Conservation (phyloP, 1,284 basidiomycete genomes). For the Flammula alnicola region DNA sequence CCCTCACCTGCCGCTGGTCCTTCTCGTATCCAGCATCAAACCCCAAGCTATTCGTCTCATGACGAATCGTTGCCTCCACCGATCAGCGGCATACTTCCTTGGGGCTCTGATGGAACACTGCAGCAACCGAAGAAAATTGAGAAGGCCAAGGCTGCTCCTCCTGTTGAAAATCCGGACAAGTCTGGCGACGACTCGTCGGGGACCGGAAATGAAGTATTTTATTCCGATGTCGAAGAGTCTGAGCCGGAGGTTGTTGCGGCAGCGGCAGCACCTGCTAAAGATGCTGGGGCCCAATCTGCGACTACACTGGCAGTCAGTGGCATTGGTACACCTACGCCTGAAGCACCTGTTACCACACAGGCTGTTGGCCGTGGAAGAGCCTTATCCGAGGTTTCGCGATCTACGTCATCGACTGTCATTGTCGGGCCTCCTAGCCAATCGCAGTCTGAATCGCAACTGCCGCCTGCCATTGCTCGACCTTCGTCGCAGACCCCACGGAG, state of each 20-base stretch:
- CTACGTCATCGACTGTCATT: constrained; percentile 18
- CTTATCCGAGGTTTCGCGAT: constrained; percentile 22
- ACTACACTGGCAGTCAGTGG: too few species aligned
- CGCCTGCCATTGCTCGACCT: not conserved
- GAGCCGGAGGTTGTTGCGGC: constrained; percentile 1
- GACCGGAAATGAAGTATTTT: constrained; percentile 28
- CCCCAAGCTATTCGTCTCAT: not conserved
- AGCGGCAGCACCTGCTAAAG: constrained; percentile 7
- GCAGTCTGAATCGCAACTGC: constrained; percentile 13
- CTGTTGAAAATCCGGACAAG: constrained; percentile 13
- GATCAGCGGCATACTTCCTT: constrained; percentile 8
- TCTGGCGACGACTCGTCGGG: constrained; percentile 25
- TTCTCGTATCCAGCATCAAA: constrained; percentile 2
- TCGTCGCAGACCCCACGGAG: constrained; percentile 39
- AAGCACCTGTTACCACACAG: constrained; percentile 17
- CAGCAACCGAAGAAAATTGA: constrained; percentile 7
- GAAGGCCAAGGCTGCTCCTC: constrained; percentile 19
- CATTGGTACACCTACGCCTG: not conserved
- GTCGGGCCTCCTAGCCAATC: constrained; percentile 13
- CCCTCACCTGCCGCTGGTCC: constrained; percentile 40
- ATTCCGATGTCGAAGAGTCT: constrained; percentile 22
- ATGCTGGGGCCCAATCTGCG: not conserved
- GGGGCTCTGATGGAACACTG: constrained; percentile 8
- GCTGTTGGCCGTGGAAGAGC: constrained; percentile 11
- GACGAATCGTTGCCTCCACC: constrained; percentile 4